These are phyloP conservation scores for Emiliania huxleyi DNA, from an alignment of 78 protist species.

Conservation along the genomic window DNA sequence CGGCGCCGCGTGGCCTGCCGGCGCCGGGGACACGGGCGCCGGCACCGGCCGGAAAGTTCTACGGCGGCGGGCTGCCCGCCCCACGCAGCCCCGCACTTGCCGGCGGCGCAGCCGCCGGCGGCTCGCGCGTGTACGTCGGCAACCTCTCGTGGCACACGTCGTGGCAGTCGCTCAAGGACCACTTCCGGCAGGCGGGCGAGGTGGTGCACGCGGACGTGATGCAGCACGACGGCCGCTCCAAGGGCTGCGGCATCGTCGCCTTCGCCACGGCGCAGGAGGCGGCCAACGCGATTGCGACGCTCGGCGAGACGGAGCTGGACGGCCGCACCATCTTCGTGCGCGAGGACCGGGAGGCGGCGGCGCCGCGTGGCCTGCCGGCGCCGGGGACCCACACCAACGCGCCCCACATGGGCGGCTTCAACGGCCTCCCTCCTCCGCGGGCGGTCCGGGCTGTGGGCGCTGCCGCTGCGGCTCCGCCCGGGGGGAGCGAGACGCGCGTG, in stretches of 20 bases:
- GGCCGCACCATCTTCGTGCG: slow-evolving; percentile 38
- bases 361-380: not conserved
- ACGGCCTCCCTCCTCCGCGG: not conserved
- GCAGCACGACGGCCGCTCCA: slow-evolving; percentile 24
- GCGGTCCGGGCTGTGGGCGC: not conserved
- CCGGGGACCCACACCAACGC: not conserved
- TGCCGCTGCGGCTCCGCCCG: not conserved
- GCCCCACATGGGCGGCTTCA: not conserved
- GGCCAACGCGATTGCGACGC: not conserved
- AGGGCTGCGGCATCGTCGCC: slow-evolving; percentile 50
- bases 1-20: not conserved
- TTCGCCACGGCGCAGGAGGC: not conserved
- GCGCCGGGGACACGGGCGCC: not conserved
- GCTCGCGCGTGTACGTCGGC: slow-evolving; percentile 31
- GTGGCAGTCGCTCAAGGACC: slow-evolving; percentile 51
- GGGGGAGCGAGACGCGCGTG: not conserved
- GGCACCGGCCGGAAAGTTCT: not conserved
- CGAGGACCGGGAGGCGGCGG: slow-evolving; percentile 43
- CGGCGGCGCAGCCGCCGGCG: not conserved
- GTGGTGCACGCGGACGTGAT: slow-evolving; percentile 35
- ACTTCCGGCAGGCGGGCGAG: slow-evolving; percentile 2
- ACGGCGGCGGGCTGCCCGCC: not conserved
- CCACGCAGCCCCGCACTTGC: not conserved
- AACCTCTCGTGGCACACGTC: slow-evolving; percentile 27
- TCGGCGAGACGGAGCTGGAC: slow-evolving; percentile 5